Conservation (phyloP, 306 rosid genomes). For the Ceratonia siliqua region DNA sequence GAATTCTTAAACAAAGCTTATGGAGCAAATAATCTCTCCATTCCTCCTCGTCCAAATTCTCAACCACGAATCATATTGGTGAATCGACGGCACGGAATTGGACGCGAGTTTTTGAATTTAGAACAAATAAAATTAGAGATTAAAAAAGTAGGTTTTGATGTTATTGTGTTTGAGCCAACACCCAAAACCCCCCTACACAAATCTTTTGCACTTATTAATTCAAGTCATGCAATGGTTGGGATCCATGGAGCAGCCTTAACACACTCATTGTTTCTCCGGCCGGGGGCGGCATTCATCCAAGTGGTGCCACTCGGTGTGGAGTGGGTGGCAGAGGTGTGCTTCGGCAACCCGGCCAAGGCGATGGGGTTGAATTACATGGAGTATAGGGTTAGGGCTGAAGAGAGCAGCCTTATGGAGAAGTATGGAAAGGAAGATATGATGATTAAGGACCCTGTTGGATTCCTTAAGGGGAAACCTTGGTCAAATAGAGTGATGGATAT, state of each 20-base stretch:
- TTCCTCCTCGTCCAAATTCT: not conserved
- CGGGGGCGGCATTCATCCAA: slow-evolving; percentile 38
- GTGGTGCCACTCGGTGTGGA: slow-evolving; percentile 49
- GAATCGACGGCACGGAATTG: not conserved
- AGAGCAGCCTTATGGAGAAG: slow-evolving; percentile 41
- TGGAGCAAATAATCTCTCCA: not conserved
- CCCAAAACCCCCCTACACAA: not conserved
- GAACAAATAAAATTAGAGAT: slow-evolving; percentile 14
- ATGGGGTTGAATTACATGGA: slow-evolving; percentile 32
- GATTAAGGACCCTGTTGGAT: slow-evolving; percentile 29
- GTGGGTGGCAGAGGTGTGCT: slow-evolving; percentile 34
- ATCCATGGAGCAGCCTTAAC: slow-evolving; percentile 53
- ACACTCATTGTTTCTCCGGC: slow-evolving; percentile 42
- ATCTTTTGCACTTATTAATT: slow-evolving; percentile 37
- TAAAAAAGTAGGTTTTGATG: slow-evolving; percentile 41
- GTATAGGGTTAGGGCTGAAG: slow-evolving; percentile 37
- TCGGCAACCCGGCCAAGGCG: not conserved
- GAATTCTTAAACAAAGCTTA: slow-evolving; percentile 41
- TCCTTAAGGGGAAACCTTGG: slow-evolving; percentile 32
- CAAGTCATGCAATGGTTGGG: slow-evolving; percentile 53
- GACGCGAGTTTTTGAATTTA: slow-evolving; percentile 30
- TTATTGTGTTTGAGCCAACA: slow-evolving; percentile 39
- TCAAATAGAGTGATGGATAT: slow-evolving; percentile 29
- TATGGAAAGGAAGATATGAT: slow-evolving; percentile 33
- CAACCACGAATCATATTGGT: slow-evolving; percentile 7